Conservation (phyloP, 176 grass and related monocot species). For the Rhynchospora pubera region DNA sequence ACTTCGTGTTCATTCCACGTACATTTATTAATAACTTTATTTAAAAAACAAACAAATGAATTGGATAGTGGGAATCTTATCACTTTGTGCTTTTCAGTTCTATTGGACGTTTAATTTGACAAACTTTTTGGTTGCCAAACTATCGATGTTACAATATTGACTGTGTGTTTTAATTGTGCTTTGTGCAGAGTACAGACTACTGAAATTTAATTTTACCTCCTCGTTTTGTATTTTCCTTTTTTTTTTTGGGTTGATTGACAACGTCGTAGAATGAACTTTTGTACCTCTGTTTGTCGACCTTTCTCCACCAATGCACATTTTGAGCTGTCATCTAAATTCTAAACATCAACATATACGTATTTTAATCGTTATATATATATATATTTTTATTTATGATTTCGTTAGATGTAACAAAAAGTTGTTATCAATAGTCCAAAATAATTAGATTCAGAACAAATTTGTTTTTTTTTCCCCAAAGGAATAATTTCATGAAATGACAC, state of each 20-base stretch:
- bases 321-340: neutral
- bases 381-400: no score
- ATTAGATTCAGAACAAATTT: no score
- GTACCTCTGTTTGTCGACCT: no score
- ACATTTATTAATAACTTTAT: neutral
- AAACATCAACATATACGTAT: neutral
- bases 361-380: no score
- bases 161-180: neutral
- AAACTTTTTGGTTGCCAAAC: neutral
- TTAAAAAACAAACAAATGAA: neutral
- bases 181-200: neutral
- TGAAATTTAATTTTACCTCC: neutral
- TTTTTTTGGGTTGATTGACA: neutral
- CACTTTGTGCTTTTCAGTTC: conserved; percentile 23
- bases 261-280: neutral
- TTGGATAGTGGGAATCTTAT: conserved; percentile 2
- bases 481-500: no score
- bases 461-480: no score
- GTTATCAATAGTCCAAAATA: no score
- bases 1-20: neutral
- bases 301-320: neutral
- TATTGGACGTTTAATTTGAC: conserved; percentile 4
- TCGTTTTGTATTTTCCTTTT: neutral
- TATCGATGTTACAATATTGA: neutral
- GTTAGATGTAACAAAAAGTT: no score